Base-by-base conservation (phyloP, 306 rosid genomes). In the Prosopis cineraria region DNA sequence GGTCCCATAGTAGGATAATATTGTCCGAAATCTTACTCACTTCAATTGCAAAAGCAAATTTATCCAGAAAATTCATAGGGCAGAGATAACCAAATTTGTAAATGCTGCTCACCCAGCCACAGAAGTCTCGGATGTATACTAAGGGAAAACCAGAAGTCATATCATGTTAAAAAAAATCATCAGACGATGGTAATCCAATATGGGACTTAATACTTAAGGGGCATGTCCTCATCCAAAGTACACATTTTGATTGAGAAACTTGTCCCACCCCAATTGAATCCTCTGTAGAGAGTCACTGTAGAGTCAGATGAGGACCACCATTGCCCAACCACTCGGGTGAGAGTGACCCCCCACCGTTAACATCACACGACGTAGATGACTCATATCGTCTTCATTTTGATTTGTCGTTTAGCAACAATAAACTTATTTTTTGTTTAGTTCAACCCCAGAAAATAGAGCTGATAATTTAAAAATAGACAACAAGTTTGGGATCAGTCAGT, bases 211-310 rank as follows among this genome's bases (percentile, higher is more conserved):
- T 68, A 78, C 78, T 80, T 56, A 79, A 76, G 62, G 62, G 62
- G 76, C 70, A 79, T 86, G 81, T 82, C 86, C 70, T 81, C 73
- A 29, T 76, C 63, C 79, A 45, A 86, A 79, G 85, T 86, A 80
- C 89, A 79, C 67, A 71, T 73, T 70, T 79, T 76, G 82, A 79
- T 85, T 76, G 73, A 79, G 76, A 73, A 79, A 34, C 76, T 78
- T 76, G 83, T 37, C 82, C 89, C 86, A 73, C 84, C 84, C 79
- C 78, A 82, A 79, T 82, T 85, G 76, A 85, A 82, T 79, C 86
- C 75, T 36, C 82, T 60, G 64, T 75, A 52, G 77, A 71, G 48
- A 59, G 67, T 75, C 68, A 74, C 83, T 12, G 11, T 55, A 44
- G 10, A 6, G 55, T 62, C 82, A 79, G 86, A 81, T 41, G 80